phyloP scores from a whole-genome alignment of 345 rosid species.

The Adansonia digitata region DNA sequence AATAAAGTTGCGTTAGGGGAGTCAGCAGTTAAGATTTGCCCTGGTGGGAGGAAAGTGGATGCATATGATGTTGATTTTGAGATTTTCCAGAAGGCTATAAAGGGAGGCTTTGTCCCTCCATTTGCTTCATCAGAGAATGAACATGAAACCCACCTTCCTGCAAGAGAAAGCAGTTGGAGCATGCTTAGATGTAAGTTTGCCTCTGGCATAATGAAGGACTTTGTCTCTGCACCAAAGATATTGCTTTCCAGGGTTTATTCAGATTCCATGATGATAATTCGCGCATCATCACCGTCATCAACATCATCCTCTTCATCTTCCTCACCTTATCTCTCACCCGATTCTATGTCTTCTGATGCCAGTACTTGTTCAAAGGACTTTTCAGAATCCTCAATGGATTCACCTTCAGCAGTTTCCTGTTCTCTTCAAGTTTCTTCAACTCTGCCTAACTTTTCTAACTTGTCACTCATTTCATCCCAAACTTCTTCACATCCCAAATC shows the following conservation, averaged over 20 bases:
- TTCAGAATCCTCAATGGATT: conserved; percentile 62
- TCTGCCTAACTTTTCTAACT: conserved; percentile 59
- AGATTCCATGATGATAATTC: conserved; percentile 89
- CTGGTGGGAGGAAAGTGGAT: conserved; percentile 70
- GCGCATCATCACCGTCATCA: conserved; percentile 54
- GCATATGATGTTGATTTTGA: conserved; percentile 86
- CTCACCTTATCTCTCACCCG: conserved; percentile 74
- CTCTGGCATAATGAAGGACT: conserved; percentile 63
- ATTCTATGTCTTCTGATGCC: conserved; percentile 66
- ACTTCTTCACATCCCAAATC: conserved; percentile 34
- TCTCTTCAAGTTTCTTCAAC: conserved; percentile 49
- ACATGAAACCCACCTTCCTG: conserved; percentile 88
- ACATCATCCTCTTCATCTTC: conserved; percentile 51
- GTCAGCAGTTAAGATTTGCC: conserved; percentile 32
- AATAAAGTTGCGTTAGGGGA: conserved; percentile 28
- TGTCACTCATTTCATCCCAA: conserved; percentile 44
- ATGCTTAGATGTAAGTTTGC: conserved; percentile 79
- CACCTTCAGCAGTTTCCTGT: conserved; percentile 59
- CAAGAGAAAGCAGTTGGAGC: conserved; percentile 95
- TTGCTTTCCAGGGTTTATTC: conserved; percentile 81
- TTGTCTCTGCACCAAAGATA: conserved; percentile 55
- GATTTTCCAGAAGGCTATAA: conserved; percentile 74
- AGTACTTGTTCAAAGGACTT: conserved; percentile 51
- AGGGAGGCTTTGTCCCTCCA: conserved; percentile 93
- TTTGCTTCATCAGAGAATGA: conserved; percentile 77